Conservation (phyloP, 495 filamentous ascomycete species). For the Penicillium nucicola region DNA sequence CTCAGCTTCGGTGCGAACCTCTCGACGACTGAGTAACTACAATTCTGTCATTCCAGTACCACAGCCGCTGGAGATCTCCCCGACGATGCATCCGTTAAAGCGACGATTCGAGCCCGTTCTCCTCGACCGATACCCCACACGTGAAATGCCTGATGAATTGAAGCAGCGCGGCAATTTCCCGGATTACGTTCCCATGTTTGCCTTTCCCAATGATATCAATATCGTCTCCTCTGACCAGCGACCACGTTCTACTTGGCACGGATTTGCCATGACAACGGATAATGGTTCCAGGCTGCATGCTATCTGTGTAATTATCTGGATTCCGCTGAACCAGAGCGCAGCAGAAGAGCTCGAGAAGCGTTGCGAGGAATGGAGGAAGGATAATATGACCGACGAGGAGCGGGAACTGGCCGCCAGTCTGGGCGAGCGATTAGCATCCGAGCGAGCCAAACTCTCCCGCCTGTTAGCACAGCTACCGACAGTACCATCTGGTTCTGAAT, state of each 20-base stretch:
- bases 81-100: slow-evolving; percentile 94
- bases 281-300: slow-evolving; percentile 91
- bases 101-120: slow-evolving; percentile 91
- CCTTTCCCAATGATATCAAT: slow-evolving; percentile 95
- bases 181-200: slow-evolving; percentile 98
- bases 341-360: slow-evolving; percentile 86
- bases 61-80: slow-evolving; percentile 81
- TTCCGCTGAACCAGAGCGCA: slow-evolving; percentile 74
- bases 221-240: slow-evolving; percentile 94
- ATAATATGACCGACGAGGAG: slow-evolving; percentile 96
- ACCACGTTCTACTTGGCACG: slow-evolving; percentile 94
- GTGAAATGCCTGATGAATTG: slow-evolving; percentile 74
- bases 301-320: slow-evolving; percentile 89
- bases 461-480: slow-evolving; percentile 79
- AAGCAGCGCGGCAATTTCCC: slow-evolving; percentile 85
- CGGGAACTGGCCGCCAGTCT: slow-evolving; percentile 89
- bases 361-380: slow-evolving; percentile 89
- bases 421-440: slow-evolving; percentile 82
- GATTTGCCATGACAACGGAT: slow-evolving; percentile 93
- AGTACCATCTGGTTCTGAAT: slow-evolving; percentile 73
- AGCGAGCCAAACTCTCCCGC: slow-evolving; percentile 85
- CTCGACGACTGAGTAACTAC: slow-evolving; percentile 90
- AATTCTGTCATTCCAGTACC: slow-evolving; percentile 96
- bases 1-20: slow-evolving; percentile 82
- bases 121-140: slow-evolving; percentile 87